Evolutionary conservation across 2,329 filamentous ascomycete species (phyloP).

Genomic region (Aspergillus sclerotialis): DNA sequence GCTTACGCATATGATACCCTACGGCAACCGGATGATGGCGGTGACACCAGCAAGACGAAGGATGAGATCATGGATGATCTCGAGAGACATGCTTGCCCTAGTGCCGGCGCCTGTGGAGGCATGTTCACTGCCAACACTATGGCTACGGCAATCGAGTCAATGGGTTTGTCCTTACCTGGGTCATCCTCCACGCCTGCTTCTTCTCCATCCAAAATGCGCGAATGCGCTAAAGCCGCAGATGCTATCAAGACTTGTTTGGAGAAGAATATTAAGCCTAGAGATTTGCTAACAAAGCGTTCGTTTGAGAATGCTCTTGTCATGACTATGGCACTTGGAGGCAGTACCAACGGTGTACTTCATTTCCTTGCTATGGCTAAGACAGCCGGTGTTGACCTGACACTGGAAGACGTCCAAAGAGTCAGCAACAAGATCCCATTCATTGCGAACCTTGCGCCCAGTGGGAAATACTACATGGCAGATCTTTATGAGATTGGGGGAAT

Average conservation of each 20-base stretch:
- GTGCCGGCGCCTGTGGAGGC: constrained; percentile 74
- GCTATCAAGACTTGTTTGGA: constrained; percentile 75
- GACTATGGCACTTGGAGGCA: constrained; percentile 87
- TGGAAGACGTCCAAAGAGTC: constrained; percentile 77
- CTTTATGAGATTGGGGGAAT: constrained; percentile 80
- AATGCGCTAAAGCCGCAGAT: constrained; percentile 74
- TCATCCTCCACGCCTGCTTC: constrained; percentile 77
- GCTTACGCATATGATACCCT: constrained; percentile 73
- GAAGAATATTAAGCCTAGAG: constrained; percentile 70
- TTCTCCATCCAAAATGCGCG: constrained; percentile 75
- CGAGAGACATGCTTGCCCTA: constrained; percentile 69
- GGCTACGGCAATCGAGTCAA: constrained; percentile 83
- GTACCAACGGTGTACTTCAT: constrained; percentile 82
- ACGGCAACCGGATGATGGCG: constrained; percentile 59
- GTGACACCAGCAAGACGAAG: constrained; percentile 58
- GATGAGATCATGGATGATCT: constrained; percentile 80
- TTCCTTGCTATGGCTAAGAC: constrained; percentile 86
- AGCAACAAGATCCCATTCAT: constrained; percentile 79
- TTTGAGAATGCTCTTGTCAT: constrained; percentile 87
- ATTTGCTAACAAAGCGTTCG: constrained; percentile 69
- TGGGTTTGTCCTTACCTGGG: constrained; percentile 75
- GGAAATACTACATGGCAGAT: constrained; percentile 81
- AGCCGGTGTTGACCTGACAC: constrained; percentile 66
- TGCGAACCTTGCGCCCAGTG: constrained; percentile 75
- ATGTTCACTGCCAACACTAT: constrained; percentile 97